Conservation (phyloP, 179 eudicot genomes). For the Amaranthus tricolor region DNA sequence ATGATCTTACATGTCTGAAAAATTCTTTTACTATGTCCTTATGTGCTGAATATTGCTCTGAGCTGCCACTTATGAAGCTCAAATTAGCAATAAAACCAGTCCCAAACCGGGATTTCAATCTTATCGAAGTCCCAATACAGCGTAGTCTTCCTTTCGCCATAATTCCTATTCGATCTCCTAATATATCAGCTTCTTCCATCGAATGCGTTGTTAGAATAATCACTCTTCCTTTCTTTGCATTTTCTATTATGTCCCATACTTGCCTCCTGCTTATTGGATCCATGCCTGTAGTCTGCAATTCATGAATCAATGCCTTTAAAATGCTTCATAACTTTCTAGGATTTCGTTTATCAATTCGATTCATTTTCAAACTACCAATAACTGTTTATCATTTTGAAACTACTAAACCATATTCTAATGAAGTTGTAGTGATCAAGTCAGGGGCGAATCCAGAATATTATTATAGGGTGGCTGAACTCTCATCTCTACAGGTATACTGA, state of each 20-base stretch:
- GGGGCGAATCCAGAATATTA: no score
- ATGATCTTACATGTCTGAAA: conserved; percentile 55
- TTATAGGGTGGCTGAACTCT: no score
- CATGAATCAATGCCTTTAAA: background rate
- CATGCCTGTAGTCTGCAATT: conserved; percentile 84
- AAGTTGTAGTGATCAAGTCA: no score
- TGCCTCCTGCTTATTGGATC: conserved; percentile 89
- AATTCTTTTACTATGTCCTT: conserved; percentile 62
- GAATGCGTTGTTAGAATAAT: conserved; percentile 86
- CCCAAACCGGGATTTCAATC: conserved; percentile 80
- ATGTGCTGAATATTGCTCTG: conserved; percentile 19
- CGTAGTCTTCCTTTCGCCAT: conserved; percentile 97
- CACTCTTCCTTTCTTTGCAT: conserved; percentile 80
- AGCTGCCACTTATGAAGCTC: conserved; percentile 47
- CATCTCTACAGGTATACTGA: no score
- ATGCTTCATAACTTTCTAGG: background rate
- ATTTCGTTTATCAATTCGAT: no score
- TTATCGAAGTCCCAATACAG: conserved; percentile 83
- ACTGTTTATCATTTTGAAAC: no score
- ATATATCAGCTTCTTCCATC: conserved; percentile 94
- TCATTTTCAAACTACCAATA: no score
- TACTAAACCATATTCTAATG: no score
- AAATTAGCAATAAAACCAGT: conserved; percentile 70
- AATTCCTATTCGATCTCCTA: conserved; percentile 84
- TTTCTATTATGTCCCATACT: conserved; percentile 92